Conservation (phyloP, 192 early-diverging fungal genomes). For the Mortierella alpina region DNA sequence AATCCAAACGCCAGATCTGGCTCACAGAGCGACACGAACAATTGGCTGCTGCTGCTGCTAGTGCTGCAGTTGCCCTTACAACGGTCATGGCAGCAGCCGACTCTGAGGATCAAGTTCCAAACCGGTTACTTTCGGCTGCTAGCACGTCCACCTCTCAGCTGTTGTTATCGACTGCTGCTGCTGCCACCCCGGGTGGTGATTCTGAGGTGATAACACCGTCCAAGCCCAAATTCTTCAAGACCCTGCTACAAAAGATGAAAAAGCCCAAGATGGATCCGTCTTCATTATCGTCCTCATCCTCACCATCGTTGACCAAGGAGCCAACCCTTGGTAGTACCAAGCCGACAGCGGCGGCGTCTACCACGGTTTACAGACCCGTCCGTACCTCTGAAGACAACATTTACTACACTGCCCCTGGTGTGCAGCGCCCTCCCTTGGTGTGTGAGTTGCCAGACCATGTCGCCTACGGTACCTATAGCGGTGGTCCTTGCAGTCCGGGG, state of each 20-base stretch:
- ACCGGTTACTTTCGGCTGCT: too few species aligned
- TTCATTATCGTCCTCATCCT: not conserved
- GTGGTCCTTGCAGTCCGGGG: not conserved
- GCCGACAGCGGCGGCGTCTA: not conserved
- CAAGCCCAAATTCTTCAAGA: not conserved
- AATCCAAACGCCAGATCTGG: not conserved
- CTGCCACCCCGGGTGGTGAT: too few species aligned
- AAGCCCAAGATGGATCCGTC: not conserved
- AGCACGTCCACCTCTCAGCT: too few species aligned
- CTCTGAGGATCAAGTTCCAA: too few species aligned
- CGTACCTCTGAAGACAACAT: constrained; percentile 28
- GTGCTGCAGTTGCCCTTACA: not conserved
- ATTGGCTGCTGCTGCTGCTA: too few species aligned
- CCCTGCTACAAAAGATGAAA: not conserved
- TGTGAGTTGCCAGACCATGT: constrained; percentile 26
- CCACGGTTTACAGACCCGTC: not conserved
- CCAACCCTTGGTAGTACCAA: not conserved
- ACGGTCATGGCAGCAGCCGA: not conserved
- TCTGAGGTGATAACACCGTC: not conserved
- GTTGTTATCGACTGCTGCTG: too few species aligned
- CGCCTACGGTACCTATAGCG: not conserved
- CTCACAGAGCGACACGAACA: not conserved
- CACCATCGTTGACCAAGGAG: not conserved
- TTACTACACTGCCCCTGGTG: constrained; percentile 20
- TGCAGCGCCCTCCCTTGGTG: constrained; percentile 26